A percentile compares a stretch with the other conserved stretches of the same genome.
Evolutionary conservation across 2,329 filamentous ascomycete species (phyloP).

Genomic region (Diaporthe vexans): DNA sequence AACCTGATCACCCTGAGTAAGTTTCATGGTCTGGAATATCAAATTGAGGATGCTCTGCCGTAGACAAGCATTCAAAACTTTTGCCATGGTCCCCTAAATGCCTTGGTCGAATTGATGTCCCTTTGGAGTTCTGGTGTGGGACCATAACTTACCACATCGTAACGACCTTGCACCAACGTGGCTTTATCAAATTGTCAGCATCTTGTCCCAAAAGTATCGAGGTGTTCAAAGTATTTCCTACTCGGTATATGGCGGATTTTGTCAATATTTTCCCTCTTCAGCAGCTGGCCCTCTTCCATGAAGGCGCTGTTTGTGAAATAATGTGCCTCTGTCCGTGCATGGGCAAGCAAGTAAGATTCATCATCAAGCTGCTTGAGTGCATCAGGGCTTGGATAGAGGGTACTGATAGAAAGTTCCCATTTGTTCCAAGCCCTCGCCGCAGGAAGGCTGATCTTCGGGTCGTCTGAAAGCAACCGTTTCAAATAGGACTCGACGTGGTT

Average conservation of each 20-base stretch:
- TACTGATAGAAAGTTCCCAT: slow-evolving; percentile 15
- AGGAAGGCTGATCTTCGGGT: slow-evolving; percentile 38
- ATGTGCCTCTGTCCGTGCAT: slow-evolving; percentile 14
- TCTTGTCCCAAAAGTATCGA: fast-evolving
- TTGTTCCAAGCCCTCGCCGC: slow-evolving; percentile 31
- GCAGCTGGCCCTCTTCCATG: slow-evolving; percentile 14
- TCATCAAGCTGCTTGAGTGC: slow-evolving; percentile 11
- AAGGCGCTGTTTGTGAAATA: slow-evolving; percentile 15
- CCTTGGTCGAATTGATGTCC: too few relatives aligned
- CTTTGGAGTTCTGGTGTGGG: neutral
- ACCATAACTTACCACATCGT: slow-evolving; percentile 12
- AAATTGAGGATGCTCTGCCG: neutral
- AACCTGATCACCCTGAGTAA: neutral
- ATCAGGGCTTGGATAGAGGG: neutral
- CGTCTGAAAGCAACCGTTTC: slow-evolving; percentile 49
- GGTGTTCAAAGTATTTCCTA: neutral
- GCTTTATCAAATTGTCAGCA: neutral
- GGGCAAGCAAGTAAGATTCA: slow-evolving; percentile 19
- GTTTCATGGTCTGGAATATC: too few relatives aligned
- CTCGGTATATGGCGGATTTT: slow-evolving; percentile 22
- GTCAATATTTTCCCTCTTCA: slow-evolving; percentile 4
- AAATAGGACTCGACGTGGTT: slow-evolving; percentile 41
- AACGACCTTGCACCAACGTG: slow-evolving; percentile 9
- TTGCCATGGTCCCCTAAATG: fast-evolving
- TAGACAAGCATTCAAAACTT: neutral